Base-by-base conservation (phyloP, 2,329 filamentous ascomycete genomes). In the Sclerotinia subarctica region DNA sequence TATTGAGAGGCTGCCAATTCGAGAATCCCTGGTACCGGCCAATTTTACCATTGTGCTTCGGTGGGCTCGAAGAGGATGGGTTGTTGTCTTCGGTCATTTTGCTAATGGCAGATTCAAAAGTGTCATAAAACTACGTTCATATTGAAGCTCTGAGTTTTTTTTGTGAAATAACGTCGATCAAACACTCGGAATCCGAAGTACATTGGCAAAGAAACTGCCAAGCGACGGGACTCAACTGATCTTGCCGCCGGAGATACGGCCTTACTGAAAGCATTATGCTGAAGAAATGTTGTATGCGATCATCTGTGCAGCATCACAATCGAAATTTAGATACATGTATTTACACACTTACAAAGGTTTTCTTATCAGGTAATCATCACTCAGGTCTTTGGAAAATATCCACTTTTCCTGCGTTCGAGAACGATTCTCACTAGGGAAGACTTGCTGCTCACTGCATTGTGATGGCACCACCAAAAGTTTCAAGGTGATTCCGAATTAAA, bases 1-100 rank as follows among this genome's bases (percentile, higher is more conserved):
- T 64, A 46, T 53, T 72, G 46, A 76, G 71, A 11, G 73, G 70
- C 1, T 77, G 66, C 60, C 73, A 78, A 11, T 73, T 74, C 53
- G 66, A 67, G 21, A 74, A 72, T n/a, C 69, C 51, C 19, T 49
- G 52, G 29, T 47, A 35, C 21, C 59, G 65, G 19, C 42, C 53
- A 47, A 42, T 51, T 15, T 47, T 38, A 7, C 8, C 64, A 24
- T 29, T 35, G 13, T 62, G 59, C n/a, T 66, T 66, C 26, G 65
- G 56, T 21, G 47, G 47, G 56, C 65, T 67, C 24, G 56, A 44
- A 35, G 56, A 53, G 6, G 13, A 58, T 19, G 56, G 29, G 2
- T 17, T 26, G 7, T 29, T 53, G n/a, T 67, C 56, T 21, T 67
- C 58, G 26, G 49, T 42, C 65, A 67, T 67, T 62, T 24, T 62